Conservation (phyloP, 2,329 filamentous ascomycete species). For the Ascochyta clinopodiicola region DNA sequence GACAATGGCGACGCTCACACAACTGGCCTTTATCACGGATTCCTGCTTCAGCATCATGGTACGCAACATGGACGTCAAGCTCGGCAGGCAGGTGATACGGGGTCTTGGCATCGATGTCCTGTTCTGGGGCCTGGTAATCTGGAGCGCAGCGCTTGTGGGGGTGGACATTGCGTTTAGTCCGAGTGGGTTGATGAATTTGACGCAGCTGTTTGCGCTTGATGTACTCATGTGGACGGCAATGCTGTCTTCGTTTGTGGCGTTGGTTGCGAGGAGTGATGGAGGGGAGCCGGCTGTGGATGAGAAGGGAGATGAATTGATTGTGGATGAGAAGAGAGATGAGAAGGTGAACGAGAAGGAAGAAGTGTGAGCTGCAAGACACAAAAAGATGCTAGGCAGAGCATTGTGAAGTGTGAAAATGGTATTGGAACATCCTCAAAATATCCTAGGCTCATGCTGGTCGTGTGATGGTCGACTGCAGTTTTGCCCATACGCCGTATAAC, state of each 20-base stretch:
- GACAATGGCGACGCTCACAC: not conserved
- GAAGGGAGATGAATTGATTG: not conserved
- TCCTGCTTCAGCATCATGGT: not conserved
- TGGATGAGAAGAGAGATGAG: not conserved
- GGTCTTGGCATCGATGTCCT: not conserved
- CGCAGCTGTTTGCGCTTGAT: not conserved
- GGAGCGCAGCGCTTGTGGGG: not conserved
- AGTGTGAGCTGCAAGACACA: not conserved
- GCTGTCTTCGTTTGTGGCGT: not conserved
- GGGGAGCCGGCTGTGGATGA: not conserved
- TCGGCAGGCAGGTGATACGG: not conserved
- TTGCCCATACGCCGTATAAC: slow-evolving; percentile 19
- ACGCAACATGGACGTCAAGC: not conserved
- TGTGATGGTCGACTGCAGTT: slow-evolving; percentile 1
- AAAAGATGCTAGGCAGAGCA: not conserved
- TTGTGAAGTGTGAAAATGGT: slow-evolving; percentile 13
- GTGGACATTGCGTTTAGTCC: not conserved
- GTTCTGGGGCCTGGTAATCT: not conserved
- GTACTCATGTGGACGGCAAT: not conserved
- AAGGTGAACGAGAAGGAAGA: not conserved
- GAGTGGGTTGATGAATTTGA: not conserved
- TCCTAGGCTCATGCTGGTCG: slow-evolving; percentile 9
- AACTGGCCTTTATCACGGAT: not conserved
- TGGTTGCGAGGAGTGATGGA: not conserved
- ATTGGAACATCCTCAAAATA: slow-evolving; percentile 12